phyloP scores from a whole-genome alignment of 352 stramenopile genomes.

The Globisporangium irregulare region DNA sequence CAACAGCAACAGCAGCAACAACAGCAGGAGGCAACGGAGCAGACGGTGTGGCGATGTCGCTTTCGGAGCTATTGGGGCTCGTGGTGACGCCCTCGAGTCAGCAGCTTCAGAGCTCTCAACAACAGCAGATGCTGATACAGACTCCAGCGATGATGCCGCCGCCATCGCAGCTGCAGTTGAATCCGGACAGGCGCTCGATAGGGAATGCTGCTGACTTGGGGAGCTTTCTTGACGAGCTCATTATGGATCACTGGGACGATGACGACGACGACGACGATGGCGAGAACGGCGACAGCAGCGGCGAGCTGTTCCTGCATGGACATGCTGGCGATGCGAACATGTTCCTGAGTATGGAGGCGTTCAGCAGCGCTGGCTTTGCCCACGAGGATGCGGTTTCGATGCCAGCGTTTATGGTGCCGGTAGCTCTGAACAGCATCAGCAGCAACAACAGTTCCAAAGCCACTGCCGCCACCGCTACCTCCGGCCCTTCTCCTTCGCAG shows the following conservation, averaged over 20 bases:
- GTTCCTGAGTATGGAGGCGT: not conserved
- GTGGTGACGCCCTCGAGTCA: not conserved
- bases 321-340: not conserved
- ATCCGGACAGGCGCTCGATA: not conserved
- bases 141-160: too few relatives aligned
- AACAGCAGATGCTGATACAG: not conserved
- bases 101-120: not conserved
- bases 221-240: conserved; percentile 1
- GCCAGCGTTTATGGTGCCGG: not conserved
- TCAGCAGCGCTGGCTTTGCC: not conserved
- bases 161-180: not conserved
- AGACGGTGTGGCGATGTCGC: not conserved
- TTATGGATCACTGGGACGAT: not conserved
- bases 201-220: not conserved
- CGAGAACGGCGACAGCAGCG: too few relatives aligned
- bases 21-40: not conserved
- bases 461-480: not conserved
- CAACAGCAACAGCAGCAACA: too few relatives aligned
- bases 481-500: not conserved
- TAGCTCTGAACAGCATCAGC: not conserved
- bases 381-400: not conserved
- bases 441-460: not conserved
- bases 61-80: not conserved
- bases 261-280: not conserved
- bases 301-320: not conserved